Conservation (phyloP, 2,329 filamentous ascomycete genomes). For the Pseudonectria buxi region DNA sequence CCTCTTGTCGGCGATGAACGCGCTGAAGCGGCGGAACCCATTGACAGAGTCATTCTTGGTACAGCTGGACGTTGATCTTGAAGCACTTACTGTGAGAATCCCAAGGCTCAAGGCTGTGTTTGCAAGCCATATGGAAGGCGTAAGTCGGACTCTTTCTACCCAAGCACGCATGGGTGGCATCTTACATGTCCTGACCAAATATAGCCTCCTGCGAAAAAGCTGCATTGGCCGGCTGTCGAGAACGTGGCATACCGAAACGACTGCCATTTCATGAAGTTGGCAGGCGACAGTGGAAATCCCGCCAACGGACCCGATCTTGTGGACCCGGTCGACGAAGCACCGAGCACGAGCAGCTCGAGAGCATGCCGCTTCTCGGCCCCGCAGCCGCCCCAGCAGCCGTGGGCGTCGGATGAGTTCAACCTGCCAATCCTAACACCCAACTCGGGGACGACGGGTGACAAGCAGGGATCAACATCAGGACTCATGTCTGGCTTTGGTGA, state of each 20-base stretch:
- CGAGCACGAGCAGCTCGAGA: constrained; percentile 13
- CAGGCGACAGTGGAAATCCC: constrained; percentile 35
- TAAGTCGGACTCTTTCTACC: constrained; percentile 33
- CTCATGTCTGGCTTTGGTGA: constrained; percentile 34
- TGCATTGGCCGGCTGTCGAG: constrained; percentile 22
- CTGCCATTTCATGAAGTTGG: constrained; percentile 35
- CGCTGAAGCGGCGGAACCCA: constrained; percentile 79
- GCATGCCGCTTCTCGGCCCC: constrained; percentile 21
- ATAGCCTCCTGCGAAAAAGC: constrained; percentile 24
- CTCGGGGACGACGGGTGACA: constrained; percentile 30
- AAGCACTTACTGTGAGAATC: constrained; percentile 59
- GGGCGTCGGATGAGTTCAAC: constrained; percentile 36
- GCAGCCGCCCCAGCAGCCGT: constrained; percentile 15
- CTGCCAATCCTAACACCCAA: constrained; percentile 31
- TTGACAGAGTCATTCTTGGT: constrained; percentile 92
- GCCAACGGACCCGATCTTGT: constrained; percentile 33
- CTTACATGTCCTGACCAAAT: too few relatives aligned
- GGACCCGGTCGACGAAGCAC: constrained; percentile 26
- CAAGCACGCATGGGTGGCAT: too few relatives aligned
- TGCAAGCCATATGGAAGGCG: constrained; percentile 44
- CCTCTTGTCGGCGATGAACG: constrained; percentile 82
- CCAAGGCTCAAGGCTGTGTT: constrained; percentile 51
- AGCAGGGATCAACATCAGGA: constrained; percentile 20
- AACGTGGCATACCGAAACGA: constrained; percentile 40
- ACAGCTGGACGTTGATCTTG: constrained; percentile 86